A percentile compares a stretch with the other conserved stretches of the same genome.
These are phyloP conservation scores for Capronia coronata DNA, from an alignment of 2,329 filamentous ascomycete genomes.

Conservation along the genomic window DNA sequence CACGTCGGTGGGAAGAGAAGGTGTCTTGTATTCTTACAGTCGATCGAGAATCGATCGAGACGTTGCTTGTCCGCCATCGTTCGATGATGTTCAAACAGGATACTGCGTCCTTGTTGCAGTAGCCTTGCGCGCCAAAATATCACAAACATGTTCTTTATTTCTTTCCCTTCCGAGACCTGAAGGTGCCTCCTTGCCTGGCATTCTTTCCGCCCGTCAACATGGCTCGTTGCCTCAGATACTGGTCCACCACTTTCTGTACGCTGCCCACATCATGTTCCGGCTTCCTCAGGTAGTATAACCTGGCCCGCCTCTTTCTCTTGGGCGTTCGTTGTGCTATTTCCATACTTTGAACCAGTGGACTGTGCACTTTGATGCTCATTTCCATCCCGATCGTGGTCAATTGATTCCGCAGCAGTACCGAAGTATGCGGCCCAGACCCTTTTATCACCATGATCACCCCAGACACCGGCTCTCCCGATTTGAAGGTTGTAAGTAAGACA, in stretches of 20 bases:
- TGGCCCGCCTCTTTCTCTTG: slow-evolving; percentile 78
- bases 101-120: neutral
- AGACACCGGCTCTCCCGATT: slow-evolving; percentile 79
- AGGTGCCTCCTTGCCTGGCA: slow-evolving; percentile 6
- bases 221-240: slow-evolving; percentile 53
- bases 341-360: slow-evolving; percentile 78
- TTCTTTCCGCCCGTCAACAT: slow-evolving; percentile 35
- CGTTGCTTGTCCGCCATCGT: neutral
- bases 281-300: slow-evolving; percentile 82
- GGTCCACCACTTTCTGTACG: slow-evolving; percentile 70
- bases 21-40: neutral
- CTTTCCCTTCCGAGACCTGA: slow-evolving; percentile 18
- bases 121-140: neutral
- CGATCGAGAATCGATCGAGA: too few relatives aligned
- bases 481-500: slow-evolving; percentile 81
- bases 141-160: slow-evolving; percentile 8
- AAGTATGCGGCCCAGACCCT: slow-evolving; percentile 79
- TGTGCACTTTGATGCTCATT: slow-evolving; percentile 97
- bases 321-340: slow-evolving; percentile 83
- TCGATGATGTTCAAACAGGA: neutral
- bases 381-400: slow-evolving; percentile 83
- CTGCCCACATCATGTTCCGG: slow-evolving; percentile 80
- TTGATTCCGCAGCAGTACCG: slow-evolving; percentile 77
- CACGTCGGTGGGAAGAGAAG: too few relatives aligned
- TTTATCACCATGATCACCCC: slow-evolving; percentile 85